Conservation (phyloP, 257 asterid genomes). For the Craterostigma plantagineum region DNA sequence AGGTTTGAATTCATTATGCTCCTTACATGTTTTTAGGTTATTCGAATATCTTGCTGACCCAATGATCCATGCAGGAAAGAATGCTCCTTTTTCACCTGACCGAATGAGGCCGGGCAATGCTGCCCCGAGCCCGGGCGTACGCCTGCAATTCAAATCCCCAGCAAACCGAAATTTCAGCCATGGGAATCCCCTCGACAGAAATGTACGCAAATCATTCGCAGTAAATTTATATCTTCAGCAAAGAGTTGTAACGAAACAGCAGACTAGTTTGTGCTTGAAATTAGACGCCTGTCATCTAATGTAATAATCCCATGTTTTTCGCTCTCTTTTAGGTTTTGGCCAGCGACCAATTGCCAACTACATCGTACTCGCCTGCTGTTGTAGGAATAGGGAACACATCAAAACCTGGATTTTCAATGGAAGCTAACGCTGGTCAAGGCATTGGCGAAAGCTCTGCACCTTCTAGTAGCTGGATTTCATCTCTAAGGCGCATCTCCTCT, state of each 20-base stretch:
- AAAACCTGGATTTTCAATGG: constrained; percentile 36
- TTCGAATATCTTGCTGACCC: background rate
- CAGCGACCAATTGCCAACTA: constrained; percentile 38
- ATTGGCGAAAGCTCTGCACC: constrained; percentile 49
- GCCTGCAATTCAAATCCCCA: constrained; percentile 63
- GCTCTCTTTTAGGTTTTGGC: constrained; percentile 32
- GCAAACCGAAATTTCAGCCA: constrained; percentile 39
- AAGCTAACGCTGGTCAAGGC: constrained; percentile 44
- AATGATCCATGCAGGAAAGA: constrained; percentile 23
- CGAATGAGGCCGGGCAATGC: constrained; percentile 39
- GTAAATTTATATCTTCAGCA: constrained; percentile 3
- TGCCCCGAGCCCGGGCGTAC: constrained; percentile 40
- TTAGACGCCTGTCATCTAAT: background rate
- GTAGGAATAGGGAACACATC: constrained; percentile 41
- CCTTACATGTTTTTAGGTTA: too few species aligned
- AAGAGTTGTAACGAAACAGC: background rate
- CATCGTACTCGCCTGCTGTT: constrained; percentile 51
- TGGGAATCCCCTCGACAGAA: constrained; percentile 44
- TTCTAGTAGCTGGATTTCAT: constrained; percentile 84
- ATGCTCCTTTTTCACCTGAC: constrained; percentile 35
- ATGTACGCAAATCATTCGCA: constrained; percentile 40
- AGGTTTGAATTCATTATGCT: constrained; percentile 21
- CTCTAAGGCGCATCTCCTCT: constrained; percentile 79
- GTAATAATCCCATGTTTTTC: background rate
- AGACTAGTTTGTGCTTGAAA: background rate